Conservation (phyloP, 495 filamentous ascomycete species). For the Trichoderma virens region DNA sequence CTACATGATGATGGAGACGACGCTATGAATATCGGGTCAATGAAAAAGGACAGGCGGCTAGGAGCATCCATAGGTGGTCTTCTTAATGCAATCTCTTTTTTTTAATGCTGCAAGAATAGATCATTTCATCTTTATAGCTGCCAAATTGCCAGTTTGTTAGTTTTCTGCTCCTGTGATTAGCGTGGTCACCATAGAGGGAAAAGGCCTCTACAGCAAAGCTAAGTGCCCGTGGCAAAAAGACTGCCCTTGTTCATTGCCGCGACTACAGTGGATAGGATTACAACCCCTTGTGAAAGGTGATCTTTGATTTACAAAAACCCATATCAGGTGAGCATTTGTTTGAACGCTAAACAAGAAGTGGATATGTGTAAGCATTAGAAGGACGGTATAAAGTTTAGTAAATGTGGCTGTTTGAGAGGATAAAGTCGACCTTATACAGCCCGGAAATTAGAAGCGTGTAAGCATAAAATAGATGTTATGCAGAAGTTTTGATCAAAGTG, state of each 20-base stretch:
- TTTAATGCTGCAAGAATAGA: neutral
- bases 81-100: neutral
- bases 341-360: neutral
- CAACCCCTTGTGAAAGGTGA: neutral
- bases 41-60: neutral
- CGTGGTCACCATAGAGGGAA: no score
- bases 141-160: no score
- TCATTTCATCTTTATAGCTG: neutral
- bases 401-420: constrained; percentile 7
- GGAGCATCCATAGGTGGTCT: neutral
- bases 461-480: no score
- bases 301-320: constrained; percentile 6
- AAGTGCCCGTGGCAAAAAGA: neutral
- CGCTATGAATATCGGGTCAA: neutral
- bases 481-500: no score
- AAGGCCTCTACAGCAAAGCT: neutral
- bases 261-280: no score
- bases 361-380: neutral
- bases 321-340: neutral
- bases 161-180: no score
- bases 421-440: no score
- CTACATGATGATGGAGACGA: neutral
- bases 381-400: neutral
- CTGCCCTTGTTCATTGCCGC: neutral
- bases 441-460: no score